A percentile compares a stretch with the other conserved stretches of the same genome.
These are phyloP conservation scores for Neurospora sp. DNA, from an alignment of 495 filamentous ascomycete genomes.

Conservation along the genomic window DNA sequence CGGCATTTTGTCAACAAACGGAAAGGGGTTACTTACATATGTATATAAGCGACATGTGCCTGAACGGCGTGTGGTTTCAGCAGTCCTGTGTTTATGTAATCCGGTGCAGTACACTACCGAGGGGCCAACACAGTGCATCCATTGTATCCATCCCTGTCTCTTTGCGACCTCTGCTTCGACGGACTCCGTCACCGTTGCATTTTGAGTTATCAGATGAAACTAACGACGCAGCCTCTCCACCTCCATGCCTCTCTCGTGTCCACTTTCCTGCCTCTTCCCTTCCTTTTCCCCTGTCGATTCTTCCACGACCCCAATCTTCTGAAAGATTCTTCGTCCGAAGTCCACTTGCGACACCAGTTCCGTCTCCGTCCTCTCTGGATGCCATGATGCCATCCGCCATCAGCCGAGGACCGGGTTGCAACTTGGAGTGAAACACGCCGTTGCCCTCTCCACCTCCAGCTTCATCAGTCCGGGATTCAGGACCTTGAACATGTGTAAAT, in stretches of 20 bases:
- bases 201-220: slow-evolving; percentile 28
- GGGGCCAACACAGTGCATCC: background rate
- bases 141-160: background rate
- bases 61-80: background rate
- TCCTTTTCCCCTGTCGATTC: background rate
- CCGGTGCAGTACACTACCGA: background rate
- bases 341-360: background rate
- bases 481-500: background rate
- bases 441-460: no score
- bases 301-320: background rate
- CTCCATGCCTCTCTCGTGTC: background rate
- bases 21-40: background rate
- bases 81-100: background rate
- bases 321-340: background rate
- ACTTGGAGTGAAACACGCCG: no score
- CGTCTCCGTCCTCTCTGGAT: background rate
- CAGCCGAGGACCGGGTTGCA: background rate
- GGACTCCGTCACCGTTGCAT: background rate
- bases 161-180: background rate
- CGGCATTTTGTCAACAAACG: slow-evolving; percentile 16
- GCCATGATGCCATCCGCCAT: background rate
- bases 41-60: background rate
- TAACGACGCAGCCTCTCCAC: slow-evolving; percentile 1
- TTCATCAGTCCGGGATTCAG: background rate
- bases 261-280: background rate